Conservation (phyloP, 352 stramenopile species). For the Aphanomyces astaci region DNA sequence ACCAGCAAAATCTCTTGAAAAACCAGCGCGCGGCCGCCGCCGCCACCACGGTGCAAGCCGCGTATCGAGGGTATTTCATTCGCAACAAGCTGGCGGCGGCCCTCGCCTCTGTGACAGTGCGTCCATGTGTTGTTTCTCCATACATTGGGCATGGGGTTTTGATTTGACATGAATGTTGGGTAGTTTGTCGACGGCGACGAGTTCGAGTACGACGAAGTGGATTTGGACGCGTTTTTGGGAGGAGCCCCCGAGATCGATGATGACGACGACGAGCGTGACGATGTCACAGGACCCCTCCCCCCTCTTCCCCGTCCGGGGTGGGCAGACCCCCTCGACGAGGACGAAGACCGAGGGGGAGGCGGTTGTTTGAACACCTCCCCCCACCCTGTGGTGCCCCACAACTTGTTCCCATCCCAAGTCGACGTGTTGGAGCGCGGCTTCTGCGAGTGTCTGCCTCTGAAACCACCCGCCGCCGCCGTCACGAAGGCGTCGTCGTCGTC, state of each 20-base stretch:
- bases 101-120: slow-evolving; percentile 40
- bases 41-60: slow-evolving; percentile 49
- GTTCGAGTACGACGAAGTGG: slow-evolving; percentile 39
- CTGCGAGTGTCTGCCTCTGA: no score
- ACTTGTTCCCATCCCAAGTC: neutral
- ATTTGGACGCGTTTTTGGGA: slow-evolving; percentile 52
- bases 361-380: neutral
- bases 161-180: no score
- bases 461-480: no score
- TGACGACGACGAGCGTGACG: neutral
- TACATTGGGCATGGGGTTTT: no score
- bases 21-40: slow-evolving; percentile 22
- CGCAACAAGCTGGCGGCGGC: slow-evolving; percentile 57
- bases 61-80: slow-evolving; percentile 59
- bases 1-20: neutral
- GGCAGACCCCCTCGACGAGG: neutral
- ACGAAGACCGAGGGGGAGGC: neutral
- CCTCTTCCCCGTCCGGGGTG: neutral
- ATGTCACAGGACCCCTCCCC: neutral
- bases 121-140: neutral
- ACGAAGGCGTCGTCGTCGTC: slow-evolving; percentile 38
- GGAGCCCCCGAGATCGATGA: slow-evolving; percentile 39
- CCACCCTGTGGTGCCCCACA: neutral
- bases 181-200: slow-evolving; percentile 25
- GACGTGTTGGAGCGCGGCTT: neutral